These are phyloP conservation scores for Colletotrichum nymphaeae DNA, from an alignment of 2,329 filamentous ascomycete species.

Conservation along the genomic window DNA sequence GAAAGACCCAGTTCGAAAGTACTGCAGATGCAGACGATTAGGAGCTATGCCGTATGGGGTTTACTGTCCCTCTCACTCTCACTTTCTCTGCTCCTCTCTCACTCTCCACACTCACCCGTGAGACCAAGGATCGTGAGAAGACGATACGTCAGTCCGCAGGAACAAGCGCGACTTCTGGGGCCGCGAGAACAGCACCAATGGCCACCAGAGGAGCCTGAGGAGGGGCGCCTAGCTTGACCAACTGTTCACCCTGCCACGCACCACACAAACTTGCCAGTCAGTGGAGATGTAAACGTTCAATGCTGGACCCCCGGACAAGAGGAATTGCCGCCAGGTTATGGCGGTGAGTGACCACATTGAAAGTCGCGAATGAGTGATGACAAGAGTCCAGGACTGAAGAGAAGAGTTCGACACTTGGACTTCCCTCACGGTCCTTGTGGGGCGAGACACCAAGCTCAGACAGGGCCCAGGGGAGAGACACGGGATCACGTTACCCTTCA, in stretches of 20 bases:
- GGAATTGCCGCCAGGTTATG: neutral
- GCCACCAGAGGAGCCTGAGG: too few relatives aligned
- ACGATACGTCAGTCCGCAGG: conserved; percentile 9
- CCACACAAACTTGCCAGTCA: too few relatives aligned
- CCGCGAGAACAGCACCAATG: too few relatives aligned
- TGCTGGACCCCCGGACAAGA: neutral
- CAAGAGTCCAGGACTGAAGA: too few relatives aligned
- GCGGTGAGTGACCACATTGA: neutral
- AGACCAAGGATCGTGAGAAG: too few relatives aligned
- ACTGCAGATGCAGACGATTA: neutral
- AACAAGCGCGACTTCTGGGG: neutral
- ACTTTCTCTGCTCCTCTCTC: too few relatives aligned
- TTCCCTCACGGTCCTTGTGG: neutral
- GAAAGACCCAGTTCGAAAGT: neutral
- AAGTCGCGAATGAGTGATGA: neutral
- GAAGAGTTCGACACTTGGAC: too few relatives aligned
- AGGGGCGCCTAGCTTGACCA: neutral
- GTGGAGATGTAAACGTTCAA: neutral
- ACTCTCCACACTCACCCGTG: too few relatives aligned
- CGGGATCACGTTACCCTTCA: neutral
- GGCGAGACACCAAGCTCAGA: neutral
- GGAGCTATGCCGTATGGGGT: conserved; percentile 21
- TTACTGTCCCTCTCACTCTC: neutral
- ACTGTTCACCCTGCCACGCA: neutral
- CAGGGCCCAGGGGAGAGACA: neutral